Evolutionary conservation across 2,329 filamentous ascomycete species (phyloP).

Genomic region (Daldinia eschscholtzii): DNA sequence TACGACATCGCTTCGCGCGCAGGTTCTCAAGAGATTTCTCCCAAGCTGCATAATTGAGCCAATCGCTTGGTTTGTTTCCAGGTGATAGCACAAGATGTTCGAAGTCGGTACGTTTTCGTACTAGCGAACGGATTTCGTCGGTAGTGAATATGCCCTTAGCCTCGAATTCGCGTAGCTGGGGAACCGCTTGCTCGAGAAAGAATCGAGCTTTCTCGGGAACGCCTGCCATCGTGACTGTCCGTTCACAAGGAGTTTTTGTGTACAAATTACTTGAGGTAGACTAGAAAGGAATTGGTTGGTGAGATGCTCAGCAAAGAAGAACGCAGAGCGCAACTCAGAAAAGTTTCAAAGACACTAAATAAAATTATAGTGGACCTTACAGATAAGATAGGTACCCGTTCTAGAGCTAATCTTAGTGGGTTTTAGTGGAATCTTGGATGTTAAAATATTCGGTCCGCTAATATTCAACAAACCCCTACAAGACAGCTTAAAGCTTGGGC

Average conservation of each 20-base stretch:
- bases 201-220: constrained; percentile 95
- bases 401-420: constrained; percentile 2
- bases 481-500: constrained; percentile 11
- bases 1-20: constrained; percentile 83
- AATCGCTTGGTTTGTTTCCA: constrained; percentile 81
- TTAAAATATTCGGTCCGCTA: background rate
- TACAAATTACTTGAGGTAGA: constrained; percentile 10
- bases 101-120: constrained; percentile 90
- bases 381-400: constrained; percentile 24
- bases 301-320: background rate
- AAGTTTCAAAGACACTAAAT: constrained; percentile 16
- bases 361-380: constrained; percentile 25
- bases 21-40: constrained; percentile 79
- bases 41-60: constrained; percentile 83
- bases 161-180: constrained; percentile 92
- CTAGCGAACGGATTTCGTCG: constrained; percentile 91
- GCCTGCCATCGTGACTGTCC: constrained; percentile 72
- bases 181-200: constrained; percentile 91
- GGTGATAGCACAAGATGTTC: constrained; percentile 91
- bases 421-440: background rate
- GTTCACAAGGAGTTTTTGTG: background rate
- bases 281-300: background rate
- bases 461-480: constrained; percentile 15
- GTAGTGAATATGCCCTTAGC: constrained; percentile 90
- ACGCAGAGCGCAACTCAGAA: background rate